Evolutionary conservation across 2,329 filamentous ascomycete species (phyloP).

Genomic region (Thielaviopsis euricoi): DNA sequence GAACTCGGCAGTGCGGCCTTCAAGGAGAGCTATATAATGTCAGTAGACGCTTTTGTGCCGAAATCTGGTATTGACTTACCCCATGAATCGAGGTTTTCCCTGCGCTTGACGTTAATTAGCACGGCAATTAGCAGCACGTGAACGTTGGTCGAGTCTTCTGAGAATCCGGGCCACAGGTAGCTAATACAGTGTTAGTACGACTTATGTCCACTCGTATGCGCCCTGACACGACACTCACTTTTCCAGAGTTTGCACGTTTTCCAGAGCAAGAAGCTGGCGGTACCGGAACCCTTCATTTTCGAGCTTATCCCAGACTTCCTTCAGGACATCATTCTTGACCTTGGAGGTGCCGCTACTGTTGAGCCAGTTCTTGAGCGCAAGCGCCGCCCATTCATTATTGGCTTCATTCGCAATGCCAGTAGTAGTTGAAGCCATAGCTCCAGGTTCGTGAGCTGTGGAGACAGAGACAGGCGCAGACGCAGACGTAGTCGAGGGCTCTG

Average conservation of each 20-base stretch:
- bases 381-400: slow-evolving; percentile 54
- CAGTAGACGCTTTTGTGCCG: slow-evolving; percentile 1
- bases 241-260: slow-evolving; percentile 82
- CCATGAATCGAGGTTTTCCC: slow-evolving; percentile 81
- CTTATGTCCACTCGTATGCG: neutral
- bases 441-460: slow-evolving; percentile 25
- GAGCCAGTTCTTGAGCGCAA: slow-evolving; percentile 78
- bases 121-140: slow-evolving; percentile 78
- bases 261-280: slow-evolving; percentile 63
- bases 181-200: slow-evolving; percentile 27
- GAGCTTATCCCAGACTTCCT: slow-evolving; percentile 78
- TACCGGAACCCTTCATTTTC: slow-evolving; percentile 67
- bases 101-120: slow-evolving; percentile 73
- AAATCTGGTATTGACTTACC: slow-evolving; percentile 29
- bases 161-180: slow-evolving; percentile 90
- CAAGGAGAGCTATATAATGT: slow-evolving; percentile 48
- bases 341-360: slow-evolving; percentile 50
- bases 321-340: slow-evolving; percentile 72
- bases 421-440: slow-evolving; percentile 22
- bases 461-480: slow-evolving; percentile 14
- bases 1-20: slow-evolving; percentile 63
- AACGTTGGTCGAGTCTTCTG: slow-evolving; percentile 74
- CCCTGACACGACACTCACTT: slow-evolving; percentile 30
- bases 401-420: slow-evolving; percentile 55
- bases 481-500: slow-evolving; percentile 3